Percentiles rank a stretch among this genome's conserved stretches.
These are phyloP conservation scores for Miamiensis avidus DNA, from an alignment of 169 alveolate species.

Conservation along the genomic window DNA sequence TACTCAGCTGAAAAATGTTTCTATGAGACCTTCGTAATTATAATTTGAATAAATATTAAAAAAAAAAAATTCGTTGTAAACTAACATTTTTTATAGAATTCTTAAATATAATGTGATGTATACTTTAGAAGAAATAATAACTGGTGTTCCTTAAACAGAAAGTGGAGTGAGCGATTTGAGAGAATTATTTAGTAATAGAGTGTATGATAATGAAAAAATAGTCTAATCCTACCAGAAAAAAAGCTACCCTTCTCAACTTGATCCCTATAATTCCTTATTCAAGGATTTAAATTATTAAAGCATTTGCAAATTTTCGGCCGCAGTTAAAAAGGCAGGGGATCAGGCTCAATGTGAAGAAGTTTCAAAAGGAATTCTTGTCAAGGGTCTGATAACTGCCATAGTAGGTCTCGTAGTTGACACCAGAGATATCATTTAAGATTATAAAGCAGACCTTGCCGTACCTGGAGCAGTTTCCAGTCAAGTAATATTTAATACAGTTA, in stretches of 20 bases:
- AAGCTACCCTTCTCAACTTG: not conserved
- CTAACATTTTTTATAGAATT: not conserved
- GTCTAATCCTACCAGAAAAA: not conserved
- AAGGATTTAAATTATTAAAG: not conserved
- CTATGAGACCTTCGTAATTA: constrained; percentile 7
- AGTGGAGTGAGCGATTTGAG: not conserved
- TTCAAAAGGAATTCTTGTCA: not conserved
- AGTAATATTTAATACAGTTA: not conserved
- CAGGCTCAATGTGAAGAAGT: not conserved
- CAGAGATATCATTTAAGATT: not conserved
- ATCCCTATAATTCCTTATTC: not conserved
- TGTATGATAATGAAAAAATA: not conserved
- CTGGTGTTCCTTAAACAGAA: not conserved
- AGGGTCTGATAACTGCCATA: not conserved
- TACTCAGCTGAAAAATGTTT: not conserved
- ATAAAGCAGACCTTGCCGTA: not conserved
- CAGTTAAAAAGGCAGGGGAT: not conserved
- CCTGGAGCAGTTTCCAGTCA: not conserved
- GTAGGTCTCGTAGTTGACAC: not conserved
- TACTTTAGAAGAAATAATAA: constrained; percentile 3
- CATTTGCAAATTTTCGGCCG: not conserved
- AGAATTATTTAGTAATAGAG: not conserved
- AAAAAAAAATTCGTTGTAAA: not conserved
- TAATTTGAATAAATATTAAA: not conserved
- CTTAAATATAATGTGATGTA: not conserved